Base-by-base conservation (phyloP, 768 basidiomycete genomes). In the Infundibulicybe gibba region DNA sequence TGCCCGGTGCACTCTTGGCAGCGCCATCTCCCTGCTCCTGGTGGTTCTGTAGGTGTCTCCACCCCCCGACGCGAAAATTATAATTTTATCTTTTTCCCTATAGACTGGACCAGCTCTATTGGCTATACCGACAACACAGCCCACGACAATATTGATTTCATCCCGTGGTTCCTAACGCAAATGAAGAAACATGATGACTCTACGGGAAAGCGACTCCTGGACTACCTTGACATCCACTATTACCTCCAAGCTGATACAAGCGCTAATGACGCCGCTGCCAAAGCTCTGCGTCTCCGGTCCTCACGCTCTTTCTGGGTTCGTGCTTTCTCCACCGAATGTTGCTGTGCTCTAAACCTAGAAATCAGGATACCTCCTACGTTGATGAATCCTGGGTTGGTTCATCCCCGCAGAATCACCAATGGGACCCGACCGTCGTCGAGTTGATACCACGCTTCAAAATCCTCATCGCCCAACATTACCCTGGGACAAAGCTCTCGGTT, bases 161-260 rank as follows among this genome's bases (percentile, higher is more conserved):
- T 80, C 5, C 78, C 78, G 13, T 80, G 77, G 77, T 78, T 80
- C 71, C 62, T 80, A 41, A 41, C 57, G 13, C 61, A 79, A 58
- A 77, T 80, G 76, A 68, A 70, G 32, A 51, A 61, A 6, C 61
- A 63, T 2, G 68, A 71, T 35, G 53, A 51, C 8, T 58, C 48
- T 2, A 49, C 58, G 10, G 71, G 74, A 2, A 66, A 71, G 51
- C 63, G 77, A 11, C 60, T 78, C 17, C 60, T 80, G n/a, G 78
- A 80, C 55, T 77, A 70, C 57, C 71, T 80, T 44, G 78, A 78
- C 54, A 70, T 80, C 47, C 78, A 80, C 49, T 80, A 78, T 54
- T 80, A 80, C 62, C 79, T 70, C 68, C 66, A 67, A 43, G 53
- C 75, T 10, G 77, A 79, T 51, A 76, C 75, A 6, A 77, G 74